Evolutionary conservation across 1,284 basidiomycete genomes (phyloP).

Genomic region (Apiotrichum laibachii): DNA sequence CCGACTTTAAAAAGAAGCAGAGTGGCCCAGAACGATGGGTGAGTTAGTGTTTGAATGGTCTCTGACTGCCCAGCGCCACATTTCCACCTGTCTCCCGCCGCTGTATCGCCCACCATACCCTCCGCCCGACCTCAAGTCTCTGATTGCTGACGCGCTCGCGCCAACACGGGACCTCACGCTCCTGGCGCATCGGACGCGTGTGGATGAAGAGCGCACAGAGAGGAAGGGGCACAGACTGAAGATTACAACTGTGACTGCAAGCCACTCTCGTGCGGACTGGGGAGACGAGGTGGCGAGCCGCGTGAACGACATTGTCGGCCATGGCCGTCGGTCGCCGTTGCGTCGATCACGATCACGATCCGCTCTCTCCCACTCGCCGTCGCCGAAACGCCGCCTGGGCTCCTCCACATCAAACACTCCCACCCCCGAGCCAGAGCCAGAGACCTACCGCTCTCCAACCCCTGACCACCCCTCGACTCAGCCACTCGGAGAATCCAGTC

Average conservation of each 20-base stretch:
- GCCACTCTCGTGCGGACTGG: conserved; percentile 32
- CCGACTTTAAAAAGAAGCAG: conserved; percentile 32
- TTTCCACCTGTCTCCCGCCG: conserved; percentile 41
- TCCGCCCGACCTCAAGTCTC: conserved; percentile 36
- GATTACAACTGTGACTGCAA: conserved; percentile 32
- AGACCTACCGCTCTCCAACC: conserved; percentile 4
- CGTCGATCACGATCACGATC: background rate
- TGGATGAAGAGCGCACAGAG: conserved; percentile 4
- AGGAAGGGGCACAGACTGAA: conserved; percentile 5
- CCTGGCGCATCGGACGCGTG: conserved; percentile 9
- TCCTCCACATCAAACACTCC: background rate
- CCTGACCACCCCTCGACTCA: conserved; percentile 30
- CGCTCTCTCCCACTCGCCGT: background rate
- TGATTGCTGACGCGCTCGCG: conserved; percentile 31
- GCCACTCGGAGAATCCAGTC: conserved; percentile 36
- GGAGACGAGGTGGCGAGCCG: conserved; percentile 29
- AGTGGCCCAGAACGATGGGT: conserved; percentile 44
- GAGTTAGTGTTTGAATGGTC: conserved; percentile 9
- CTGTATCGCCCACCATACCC: conserved; percentile 40
- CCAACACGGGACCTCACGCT: conserved; percentile 12
- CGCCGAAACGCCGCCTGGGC: conserved; percentile 1
- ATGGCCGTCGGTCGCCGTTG: background rate
- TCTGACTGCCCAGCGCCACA: conserved; percentile 32
- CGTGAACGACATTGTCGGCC: conserved; percentile 29
- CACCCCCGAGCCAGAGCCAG: background rate